These are phyloP conservation scores for Nemania bipapillata DNA, from an alignment of 2,329 filamentous ascomycete genomes.

Conservation along the genomic window DNA sequence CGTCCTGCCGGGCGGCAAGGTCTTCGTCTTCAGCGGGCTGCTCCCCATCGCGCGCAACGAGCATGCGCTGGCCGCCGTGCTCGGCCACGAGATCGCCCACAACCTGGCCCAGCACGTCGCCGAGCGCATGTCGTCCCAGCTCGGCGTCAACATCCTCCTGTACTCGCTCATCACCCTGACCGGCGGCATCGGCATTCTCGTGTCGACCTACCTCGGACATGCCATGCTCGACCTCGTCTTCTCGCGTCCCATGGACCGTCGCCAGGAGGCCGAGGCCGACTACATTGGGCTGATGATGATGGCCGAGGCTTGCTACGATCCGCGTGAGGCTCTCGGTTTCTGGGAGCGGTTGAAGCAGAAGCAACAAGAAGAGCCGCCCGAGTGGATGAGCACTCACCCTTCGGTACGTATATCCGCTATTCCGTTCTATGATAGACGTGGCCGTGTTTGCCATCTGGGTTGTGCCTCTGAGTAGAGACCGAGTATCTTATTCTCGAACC, in stretches of 20 bases:
- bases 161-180: slow-evolving; percentile 63
- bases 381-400: slow-evolving; percentile 81
- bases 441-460: neutral
- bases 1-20: slow-evolving; percentile 80
- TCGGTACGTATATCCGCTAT: slow-evolving; percentile 60
- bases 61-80: slow-evolving; percentile 76
- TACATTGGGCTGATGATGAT: slow-evolving; percentile 86
- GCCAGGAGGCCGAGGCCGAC: slow-evolving; percentile 81
- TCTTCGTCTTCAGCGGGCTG: slow-evolving; percentile 81
- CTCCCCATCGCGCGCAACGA: slow-evolving; percentile 73
- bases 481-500: neutral
- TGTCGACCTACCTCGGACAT: slow-evolving; percentile 56
- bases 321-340: slow-evolving; percentile 71
- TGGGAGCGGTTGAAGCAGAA: slow-evolving; percentile 73
- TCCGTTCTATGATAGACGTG: neutral
- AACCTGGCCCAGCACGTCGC: slow-evolving; percentile 74
- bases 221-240: slow-evolving; percentile 72
- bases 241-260: slow-evolving; percentile 72
- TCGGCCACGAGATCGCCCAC: slow-evolving; percentile 84
- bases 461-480: slow-evolving; percentile 34
- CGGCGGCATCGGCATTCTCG: slow-evolving; percentile 58
- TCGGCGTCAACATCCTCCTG: slow-evolving; percentile 64
- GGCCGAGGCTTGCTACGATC: slow-evolving; percentile 81
- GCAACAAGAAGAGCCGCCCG: slow-evolving; percentile 64
- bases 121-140: slow-evolving; percentile 68